These are phyloP conservation scores for Rhododendron molle DNA, from an alignment of 148 eudicot genomes.

Conservation along the genomic window DNA sequence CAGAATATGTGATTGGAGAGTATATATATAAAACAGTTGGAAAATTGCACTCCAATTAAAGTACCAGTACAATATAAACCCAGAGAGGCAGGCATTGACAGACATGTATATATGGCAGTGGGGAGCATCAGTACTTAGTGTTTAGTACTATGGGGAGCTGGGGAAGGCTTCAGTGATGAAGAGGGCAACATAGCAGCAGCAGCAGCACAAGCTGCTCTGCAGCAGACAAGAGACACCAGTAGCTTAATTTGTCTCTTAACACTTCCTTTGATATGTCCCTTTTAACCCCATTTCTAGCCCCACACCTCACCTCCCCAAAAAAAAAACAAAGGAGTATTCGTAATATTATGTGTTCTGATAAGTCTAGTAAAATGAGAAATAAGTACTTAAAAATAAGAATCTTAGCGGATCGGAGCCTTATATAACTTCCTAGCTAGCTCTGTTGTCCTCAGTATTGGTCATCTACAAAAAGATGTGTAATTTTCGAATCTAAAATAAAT, in stretches of 20 bases:
- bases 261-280: constrained; percentile 21
- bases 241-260: constrained; percentile 18
- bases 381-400: no score
- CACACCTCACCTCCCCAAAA: background rate
- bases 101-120: background rate
- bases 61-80: background rate
- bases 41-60: background rate
- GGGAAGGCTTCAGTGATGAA: background rate
- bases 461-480: no score
- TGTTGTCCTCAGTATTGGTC: no score
- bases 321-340: no score
- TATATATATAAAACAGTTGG: background rate
- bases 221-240: background rate
- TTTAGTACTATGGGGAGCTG: background rate
- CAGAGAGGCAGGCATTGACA: background rate
- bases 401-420: no score
- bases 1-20: background rate
- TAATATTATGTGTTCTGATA: no score
- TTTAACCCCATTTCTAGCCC: constrained; percentile 13
- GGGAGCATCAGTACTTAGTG: background rate
- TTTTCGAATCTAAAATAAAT: no score
- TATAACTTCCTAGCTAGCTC: no score
- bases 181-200: background rate
- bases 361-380: no score
- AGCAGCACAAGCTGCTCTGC: background rate